phyloP scores from a whole-genome alignment of 148 eudicot genomes.

The Suaeda aralocaspica region DNA sequence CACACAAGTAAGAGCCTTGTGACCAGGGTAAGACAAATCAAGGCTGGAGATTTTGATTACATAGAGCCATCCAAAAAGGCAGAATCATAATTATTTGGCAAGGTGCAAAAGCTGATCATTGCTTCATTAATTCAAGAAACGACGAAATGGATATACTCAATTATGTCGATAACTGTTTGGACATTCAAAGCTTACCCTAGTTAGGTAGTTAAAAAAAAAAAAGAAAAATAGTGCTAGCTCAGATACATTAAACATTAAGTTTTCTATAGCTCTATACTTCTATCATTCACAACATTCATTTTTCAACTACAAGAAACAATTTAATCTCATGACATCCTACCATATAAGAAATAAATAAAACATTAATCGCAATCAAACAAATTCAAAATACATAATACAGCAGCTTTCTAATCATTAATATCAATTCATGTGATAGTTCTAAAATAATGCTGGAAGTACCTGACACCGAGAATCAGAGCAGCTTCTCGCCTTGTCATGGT shows the following conservation, averaged over 20 bases:
- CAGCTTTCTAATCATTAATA: background rate
- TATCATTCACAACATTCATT: background rate
- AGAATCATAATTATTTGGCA: background rate
- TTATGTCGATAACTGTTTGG: no score
- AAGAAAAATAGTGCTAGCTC: background rate
- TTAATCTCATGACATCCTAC: background rate
- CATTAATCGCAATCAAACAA: background rate
- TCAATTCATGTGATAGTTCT: background rate
- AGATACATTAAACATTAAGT: background rate
- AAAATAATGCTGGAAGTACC: constrained; percentile 30
- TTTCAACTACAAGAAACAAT: background rate
- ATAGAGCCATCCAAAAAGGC: background rate
- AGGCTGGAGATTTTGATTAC: no score
- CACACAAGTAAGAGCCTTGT: no score
- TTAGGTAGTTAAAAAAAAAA: no score
- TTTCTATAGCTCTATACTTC: background rate
- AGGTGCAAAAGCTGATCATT: no score
- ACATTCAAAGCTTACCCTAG: no score
- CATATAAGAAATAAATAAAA: background rate
- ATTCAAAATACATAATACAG: background rate
- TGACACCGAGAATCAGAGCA: constrained; percentile 85
- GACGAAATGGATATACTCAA: no score
- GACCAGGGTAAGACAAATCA: no score
- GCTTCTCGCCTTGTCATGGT: constrained; percentile 88
- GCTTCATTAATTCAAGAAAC: no score